Base-by-base conservation (phyloP, 768 basidiomycete species). In the Termitomyces sp. region DNA sequence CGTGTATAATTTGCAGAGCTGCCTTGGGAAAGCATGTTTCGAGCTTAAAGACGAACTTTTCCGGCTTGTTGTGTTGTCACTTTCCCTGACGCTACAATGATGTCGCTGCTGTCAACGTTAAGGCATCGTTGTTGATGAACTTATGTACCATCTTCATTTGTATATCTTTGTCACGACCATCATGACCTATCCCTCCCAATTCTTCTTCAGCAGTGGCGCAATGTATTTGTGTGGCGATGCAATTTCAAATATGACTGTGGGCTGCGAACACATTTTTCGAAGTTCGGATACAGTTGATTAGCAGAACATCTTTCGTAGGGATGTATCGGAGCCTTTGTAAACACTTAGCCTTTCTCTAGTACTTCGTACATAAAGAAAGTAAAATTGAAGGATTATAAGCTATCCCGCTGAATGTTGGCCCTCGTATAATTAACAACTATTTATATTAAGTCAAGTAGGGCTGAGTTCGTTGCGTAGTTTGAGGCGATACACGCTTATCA, bases 211-310 rank as follows among this genome's bases (percentile, higher is more conserved):
- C 12, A 43, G 57, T 58, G 57, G 57, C 57, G 57, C 57, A 58
- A 42, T 45, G 24, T 30, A 16, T 32, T 51, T 52, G 42, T 58
- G 40, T 42, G 22, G 20, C 6, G 22, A 24, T 36, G 32, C 38
- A 32, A 35, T 45, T 57, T 44, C 13, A 57, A 52, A 24, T 51
- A 26, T 45, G 42, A 33, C 50, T 50, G 57, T 57, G 43, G 57
- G 57, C 52, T 46, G 38, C 43, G 13, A 52, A 57, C 38, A 18
- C 52, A 6, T n/a, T 28, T 43, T 28, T 6, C 35, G 22, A 24
- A 35, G 16, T 51, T 16, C 33, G 16, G 49, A 51, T 30, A 30
- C 30, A 30, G 26, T 30, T 6, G 7, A 30, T 30, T 7, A 30
- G 30, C 30, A 1, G 26, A 26, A 26, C 4, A 26, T 26, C 26